phyloP scores from a whole-genome alignment of 805 yeast species.

The Yueomyces sinensis region DNA sequence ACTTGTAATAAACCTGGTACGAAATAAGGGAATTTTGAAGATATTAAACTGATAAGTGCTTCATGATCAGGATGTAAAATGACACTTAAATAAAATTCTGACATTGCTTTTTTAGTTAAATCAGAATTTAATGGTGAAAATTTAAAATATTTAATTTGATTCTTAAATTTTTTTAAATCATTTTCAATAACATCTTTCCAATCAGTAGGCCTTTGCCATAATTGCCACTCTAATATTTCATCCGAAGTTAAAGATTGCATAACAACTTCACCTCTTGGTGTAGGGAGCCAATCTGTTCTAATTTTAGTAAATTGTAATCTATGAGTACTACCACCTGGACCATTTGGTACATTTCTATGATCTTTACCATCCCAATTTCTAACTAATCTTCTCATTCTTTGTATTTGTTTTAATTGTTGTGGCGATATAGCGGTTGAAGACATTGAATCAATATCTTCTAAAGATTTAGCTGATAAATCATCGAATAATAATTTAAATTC shows the following conservation, averaged over 20 bases:
- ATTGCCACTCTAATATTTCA: constrained; percentile 28
- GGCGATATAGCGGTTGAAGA: constrained; percentile 58
- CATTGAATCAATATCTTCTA: constrained; percentile 67
- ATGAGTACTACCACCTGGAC: constrained; percentile 34
- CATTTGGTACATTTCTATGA: constrained; percentile 58
- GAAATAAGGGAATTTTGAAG: constrained; percentile 58
- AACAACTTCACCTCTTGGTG: constrained; percentile 41
- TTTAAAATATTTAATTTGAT: constrained; percentile 42
- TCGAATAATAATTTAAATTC: constrained; percentile 65
- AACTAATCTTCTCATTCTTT: constrained; percentile 35
- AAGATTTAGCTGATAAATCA: constrained; percentile 48
- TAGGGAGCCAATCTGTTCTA: constrained; percentile 72
- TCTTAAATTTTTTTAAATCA: constrained; percentile 26
- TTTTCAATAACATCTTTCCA: constrained; percentile 38
- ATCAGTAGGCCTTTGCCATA: constrained; percentile 28
- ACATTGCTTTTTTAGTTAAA: constrained; percentile 21
- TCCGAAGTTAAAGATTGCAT: constrained; percentile 40
- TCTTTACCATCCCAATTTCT: constrained; percentile 83
- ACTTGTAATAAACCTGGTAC: constrained; percentile 69
- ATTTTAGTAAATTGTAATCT: constrained; percentile 58
- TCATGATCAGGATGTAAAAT: constrained; percentile 73
- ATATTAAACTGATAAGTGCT: constrained; percentile 38
- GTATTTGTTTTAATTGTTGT: constrained; percentile 51
- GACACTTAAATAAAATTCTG: constrained; percentile 48
- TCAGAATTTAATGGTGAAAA: constrained; percentile 31